phyloP scores from a whole-genome alignment of 257 asterid genomes.

The Solanum appendiculatum region DNA sequence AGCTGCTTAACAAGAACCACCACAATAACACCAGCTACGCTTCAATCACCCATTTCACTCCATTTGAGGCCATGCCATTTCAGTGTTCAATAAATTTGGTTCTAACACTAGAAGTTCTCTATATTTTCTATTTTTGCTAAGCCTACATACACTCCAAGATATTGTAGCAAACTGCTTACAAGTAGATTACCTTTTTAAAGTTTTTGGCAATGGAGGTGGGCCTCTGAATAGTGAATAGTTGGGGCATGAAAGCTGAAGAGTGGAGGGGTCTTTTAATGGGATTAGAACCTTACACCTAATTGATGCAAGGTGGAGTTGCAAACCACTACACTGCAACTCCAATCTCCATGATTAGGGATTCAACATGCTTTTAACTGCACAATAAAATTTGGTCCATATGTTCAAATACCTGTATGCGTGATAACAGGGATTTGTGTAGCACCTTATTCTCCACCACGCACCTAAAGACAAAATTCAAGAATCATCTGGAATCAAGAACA shows the following conservation, averaged over 20 bases:
- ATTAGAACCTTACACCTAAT: not conserved
- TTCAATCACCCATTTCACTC: not conserved
- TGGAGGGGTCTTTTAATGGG: not conserved
- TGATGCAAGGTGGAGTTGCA: not conserved
- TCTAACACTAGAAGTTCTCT: not conserved
- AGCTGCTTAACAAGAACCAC: not conserved
- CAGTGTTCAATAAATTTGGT: not conserved
- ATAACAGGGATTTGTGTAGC: slow-evolving; percentile 67
- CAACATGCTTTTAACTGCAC: not conserved
- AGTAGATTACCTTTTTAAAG: not conserved
- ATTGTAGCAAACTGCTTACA: not conserved
- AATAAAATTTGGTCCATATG: not conserved
- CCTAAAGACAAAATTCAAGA: slow-evolving; percentile 37
- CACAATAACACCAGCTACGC: not conserved
- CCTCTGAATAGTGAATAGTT: not conserved
- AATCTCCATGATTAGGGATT: not conserved
- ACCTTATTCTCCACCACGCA: slow-evolving; percentile 99
- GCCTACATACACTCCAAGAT: not conserved
- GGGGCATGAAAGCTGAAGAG: too few relatives aligned
- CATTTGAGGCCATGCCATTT: not conserved
- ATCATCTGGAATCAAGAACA: slow-evolving; percentile 16
- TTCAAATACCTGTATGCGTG: slow-evolving; percentile 62
- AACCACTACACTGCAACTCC: too few relatives aligned
- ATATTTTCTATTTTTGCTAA: not conserved
- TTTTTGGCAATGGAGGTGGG: not conserved